These are phyloP conservation scores for Huiozyma sinensis DNA, from an alignment of 805 yeast species.

Conservation along the genomic window DNA sequence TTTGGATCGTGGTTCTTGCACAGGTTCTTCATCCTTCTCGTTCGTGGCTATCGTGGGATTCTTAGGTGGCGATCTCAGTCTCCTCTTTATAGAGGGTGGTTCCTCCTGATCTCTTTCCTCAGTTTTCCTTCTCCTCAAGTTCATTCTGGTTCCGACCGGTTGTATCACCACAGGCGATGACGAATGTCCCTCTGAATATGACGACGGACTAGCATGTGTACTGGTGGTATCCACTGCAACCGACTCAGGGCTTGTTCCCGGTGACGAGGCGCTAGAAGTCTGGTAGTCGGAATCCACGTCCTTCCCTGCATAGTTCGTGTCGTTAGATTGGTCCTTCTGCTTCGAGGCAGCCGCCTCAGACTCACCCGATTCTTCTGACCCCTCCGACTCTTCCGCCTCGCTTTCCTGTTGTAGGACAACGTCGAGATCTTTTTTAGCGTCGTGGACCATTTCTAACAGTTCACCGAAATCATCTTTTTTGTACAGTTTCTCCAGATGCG, in stretches of 20 bases:
- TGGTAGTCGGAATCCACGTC: no score
- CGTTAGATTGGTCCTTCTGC: constrained; percentile 3
- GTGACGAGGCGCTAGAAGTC: no score
- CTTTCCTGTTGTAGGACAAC: constrained; percentile 10
- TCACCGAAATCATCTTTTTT: constrained; percentile 20
- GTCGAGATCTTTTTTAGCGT: constrained; percentile 22
- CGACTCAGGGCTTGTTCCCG: neutral
- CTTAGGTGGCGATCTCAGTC: constrained; percentile 19
- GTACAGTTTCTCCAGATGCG: constrained; percentile 20
- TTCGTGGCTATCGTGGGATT: constrained; percentile 21
- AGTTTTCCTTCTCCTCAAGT: constrained; percentile 2
- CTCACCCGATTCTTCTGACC: constrained; percentile 2
- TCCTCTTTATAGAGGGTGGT: constrained; percentile 6
- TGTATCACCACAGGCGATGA: constrained; percentile 1
- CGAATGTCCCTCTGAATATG: neutral
- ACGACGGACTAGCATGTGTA: neutral
- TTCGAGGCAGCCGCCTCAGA: constrained; percentile 1
- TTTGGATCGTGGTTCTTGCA: constrained; percentile 21
- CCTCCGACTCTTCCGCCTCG: constrained; percentile 5
- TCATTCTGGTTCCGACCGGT: neutral
- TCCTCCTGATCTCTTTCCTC: constrained; percentile 1
- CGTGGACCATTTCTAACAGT: constrained; percentile 20
- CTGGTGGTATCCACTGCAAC: neutral
- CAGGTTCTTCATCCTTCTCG: constrained; percentile 15
- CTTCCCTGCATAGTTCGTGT: neutral